Evolutionary conservation across 2,329 filamentous ascomycete species (phyloP).

Genomic region (Uncinocarpus reesii): DNA sequence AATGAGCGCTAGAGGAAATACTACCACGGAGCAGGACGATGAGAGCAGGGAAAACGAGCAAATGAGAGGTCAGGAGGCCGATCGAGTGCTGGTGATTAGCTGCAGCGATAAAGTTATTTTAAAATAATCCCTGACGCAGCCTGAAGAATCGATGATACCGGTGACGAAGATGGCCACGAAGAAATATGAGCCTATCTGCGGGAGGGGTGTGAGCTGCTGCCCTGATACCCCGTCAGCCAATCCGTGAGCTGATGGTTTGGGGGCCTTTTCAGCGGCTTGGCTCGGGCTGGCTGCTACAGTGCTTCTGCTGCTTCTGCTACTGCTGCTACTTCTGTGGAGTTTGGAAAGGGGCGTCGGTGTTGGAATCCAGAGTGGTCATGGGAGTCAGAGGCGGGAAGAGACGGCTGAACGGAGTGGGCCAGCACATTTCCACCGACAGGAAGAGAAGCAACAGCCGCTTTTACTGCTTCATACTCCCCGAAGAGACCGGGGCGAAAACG

Average conservation of each 20-base stretch:
- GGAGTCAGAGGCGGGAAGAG: slow-evolving; percentile 7
- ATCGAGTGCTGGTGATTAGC: slow-evolving; percentile 11
- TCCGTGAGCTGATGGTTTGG: too few species aligned
- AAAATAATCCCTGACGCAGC: slow-evolving; percentile 12
- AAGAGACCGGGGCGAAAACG: too few species aligned
- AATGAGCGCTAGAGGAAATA: slow-evolving; percentile 3
- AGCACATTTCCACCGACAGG: neutral
- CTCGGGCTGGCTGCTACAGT: too few species aligned
- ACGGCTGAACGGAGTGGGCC: slow-evolving; percentile 9
- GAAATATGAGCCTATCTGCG: neutral
- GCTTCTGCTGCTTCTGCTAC: too few species aligned
- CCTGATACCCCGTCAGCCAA: neutral
- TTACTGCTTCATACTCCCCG: too few species aligned
- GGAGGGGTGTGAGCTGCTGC: neutral
- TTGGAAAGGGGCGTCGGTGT: too few species aligned
- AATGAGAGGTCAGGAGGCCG: slow-evolving; percentile 5
- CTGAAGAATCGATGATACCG: slow-evolving; percentile 9
- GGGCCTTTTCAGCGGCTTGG: slow-evolving; percentile 1
- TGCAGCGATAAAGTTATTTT: slow-evolving; percentile 14
- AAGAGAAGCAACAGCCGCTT: neutral
- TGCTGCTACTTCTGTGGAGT: neutral
- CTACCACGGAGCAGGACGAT: neutral
- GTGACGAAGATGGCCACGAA: neutral
- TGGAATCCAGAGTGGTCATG: slow-evolving; percentile 6
- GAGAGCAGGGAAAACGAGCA: slow-evolving; percentile 8